Percentiles rank a stretch among this genome's conserved stretches.
Evolutionary conservation across 2,329 filamentous ascomycete species (phyloP).

Genomic region (Aspergillus quadricinctus): DNA sequence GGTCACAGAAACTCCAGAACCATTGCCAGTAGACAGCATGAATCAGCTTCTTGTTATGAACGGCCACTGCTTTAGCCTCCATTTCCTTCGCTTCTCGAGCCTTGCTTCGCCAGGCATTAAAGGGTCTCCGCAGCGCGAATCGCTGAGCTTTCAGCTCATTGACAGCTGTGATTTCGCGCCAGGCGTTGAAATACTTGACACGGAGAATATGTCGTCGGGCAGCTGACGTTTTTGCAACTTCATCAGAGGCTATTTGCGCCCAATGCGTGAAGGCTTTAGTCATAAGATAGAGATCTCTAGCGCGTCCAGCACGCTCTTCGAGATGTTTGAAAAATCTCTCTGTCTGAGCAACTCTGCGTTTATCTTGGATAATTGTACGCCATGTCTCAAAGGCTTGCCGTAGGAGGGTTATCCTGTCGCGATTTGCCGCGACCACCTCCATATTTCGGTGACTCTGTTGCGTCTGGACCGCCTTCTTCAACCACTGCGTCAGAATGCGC

Average conservation of each 20-base stretch:
- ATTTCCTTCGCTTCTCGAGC: constrained; percentile 33
- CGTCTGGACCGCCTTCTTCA: constrained; percentile 38
- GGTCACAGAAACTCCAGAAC: constrained; percentile 44
- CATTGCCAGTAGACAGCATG: constrained; percentile 38
- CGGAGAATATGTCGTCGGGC: constrained; percentile 68
- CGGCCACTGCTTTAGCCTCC: constrained; percentile 29
- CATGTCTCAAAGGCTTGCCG: constrained; percentile 51
- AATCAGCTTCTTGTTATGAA: constrained; percentile 27
- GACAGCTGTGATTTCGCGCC: constrained; percentile 61
- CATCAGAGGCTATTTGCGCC: constrained; percentile 61
- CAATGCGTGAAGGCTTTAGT: constrained; percentile 65
- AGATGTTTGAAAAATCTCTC: constrained; percentile 53
- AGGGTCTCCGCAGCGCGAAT: constrained; percentile 52
- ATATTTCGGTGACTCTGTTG: constrained; percentile 36
- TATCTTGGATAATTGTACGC: constrained; percentile 38
- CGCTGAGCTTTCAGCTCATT: constrained; percentile 53
- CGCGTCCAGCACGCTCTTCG: constrained; percentile 57
- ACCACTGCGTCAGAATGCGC: constrained; percentile 46
- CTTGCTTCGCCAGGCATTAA: constrained; percentile 50
- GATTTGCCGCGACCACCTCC: constrained; percentile 43
- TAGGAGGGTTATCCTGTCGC: constrained; percentile 50
- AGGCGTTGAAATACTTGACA: constrained; percentile 64
- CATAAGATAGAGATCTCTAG: constrained; percentile 62
- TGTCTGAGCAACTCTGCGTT: constrained; percentile 43
- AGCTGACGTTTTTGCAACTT: constrained; percentile 61